Percentiles rank a stretch among this genome's conserved stretches.
These are phyloP conservation scores for Penicillium sp. DNA, from an alignment of 2,329 filamentous ascomycete species.

Conservation along the genomic window DNA sequence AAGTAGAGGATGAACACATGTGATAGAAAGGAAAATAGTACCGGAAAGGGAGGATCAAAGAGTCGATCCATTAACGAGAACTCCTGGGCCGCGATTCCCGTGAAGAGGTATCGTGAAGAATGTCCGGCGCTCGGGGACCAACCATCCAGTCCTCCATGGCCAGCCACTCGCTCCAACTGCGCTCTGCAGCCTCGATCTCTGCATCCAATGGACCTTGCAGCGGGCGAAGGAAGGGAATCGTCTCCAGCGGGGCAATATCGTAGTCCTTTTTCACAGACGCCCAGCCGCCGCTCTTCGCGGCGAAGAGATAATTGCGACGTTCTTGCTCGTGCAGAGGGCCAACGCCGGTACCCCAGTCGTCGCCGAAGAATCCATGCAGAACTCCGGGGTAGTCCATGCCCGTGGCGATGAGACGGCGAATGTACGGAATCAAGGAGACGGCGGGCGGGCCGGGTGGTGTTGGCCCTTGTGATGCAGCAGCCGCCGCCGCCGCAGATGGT, in stretches of 20 bases:
- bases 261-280: slow-evolving; percentile 86
- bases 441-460: slow-evolving; percentile 42
- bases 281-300: slow-evolving; percentile 91
- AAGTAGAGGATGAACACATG: slow-evolving; percentile 1
- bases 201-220: slow-evolving; percentile 74
- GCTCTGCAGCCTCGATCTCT: slow-evolving; percentile 82
- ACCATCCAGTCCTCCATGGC: slow-evolving; percentile 99
- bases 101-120: slow-evolving; percentile 44
- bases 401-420: slow-evolving; percentile 85
- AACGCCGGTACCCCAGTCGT: slow-evolving; percentile 81
- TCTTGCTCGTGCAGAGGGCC: slow-evolving; percentile 85
- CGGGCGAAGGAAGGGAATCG: slow-evolving; percentile 82
- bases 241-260: slow-evolving; percentile 82
- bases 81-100: slow-evolving; percentile 40
- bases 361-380: slow-evolving; percentile 96
- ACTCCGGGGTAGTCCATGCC: slow-evolving; percentile 85
- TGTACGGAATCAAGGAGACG: slow-evolving; percentile 81
- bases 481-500: slow-evolving; percentile 24
- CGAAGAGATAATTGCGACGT: slow-evolving; percentile 90
- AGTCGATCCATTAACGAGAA: slow-evolving; percentile 29
- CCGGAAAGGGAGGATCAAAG: not conserved
- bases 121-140: slow-evolving; percentile 72
- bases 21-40: not conserved
- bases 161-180: slow-evolving; percentile 90
- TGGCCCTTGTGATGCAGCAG: slow-evolving; percentile 30